Evolutionary conservation across 1,284 basidiomycete species (phyloP).

Genomic region (Pseudozyma sp.): DNA sequence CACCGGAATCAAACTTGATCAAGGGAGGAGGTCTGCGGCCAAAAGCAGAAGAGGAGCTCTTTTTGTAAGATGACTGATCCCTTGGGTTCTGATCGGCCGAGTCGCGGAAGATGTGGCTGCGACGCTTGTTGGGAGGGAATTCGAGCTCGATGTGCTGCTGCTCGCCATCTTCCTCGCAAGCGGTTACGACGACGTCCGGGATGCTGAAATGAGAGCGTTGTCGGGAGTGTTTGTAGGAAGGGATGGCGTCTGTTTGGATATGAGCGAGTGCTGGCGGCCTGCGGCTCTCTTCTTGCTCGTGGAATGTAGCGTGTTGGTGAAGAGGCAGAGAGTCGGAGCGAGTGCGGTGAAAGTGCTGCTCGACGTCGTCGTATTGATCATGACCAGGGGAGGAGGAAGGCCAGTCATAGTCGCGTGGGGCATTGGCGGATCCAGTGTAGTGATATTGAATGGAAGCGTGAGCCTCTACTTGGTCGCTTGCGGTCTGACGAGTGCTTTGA

Average conservation of each 20-base stretch:
- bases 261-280: constrained; percentile 1
- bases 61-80: constrained; percentile 12
- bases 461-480: neutral
- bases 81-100: neutral
- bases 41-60: constrained; percentile 8
- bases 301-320: neutral
- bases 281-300: neutral
- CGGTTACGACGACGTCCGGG: constrained; percentile 59
- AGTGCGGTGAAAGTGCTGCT: constrained; percentile 3
- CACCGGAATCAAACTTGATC: constrained; percentile 24
- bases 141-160: constrained; percentile 44
- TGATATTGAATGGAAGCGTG: constrained; percentile 12
- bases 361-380: neutral
- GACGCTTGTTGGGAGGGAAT: constrained; percentile 44
- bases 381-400: neutral
- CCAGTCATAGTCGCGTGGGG: constrained; percentile 7
- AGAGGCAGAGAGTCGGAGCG: constrained; percentile 23
- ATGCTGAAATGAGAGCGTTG: constrained; percentile 59
- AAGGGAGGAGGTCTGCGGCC: constrained; percentile 22
- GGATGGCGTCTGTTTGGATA: constrained; percentile 11
- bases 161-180: constrained; percentile 56
- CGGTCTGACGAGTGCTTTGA: constrained; percentile 4
- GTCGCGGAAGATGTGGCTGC: constrained; percentile 34
- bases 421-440: constrained; percentile 8
- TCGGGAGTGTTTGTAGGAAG: constrained; percentile 25